phyloP scores from a whole-genome alignment of 106 monocot genomes.

The Dioscorea dumetorum region DNA sequence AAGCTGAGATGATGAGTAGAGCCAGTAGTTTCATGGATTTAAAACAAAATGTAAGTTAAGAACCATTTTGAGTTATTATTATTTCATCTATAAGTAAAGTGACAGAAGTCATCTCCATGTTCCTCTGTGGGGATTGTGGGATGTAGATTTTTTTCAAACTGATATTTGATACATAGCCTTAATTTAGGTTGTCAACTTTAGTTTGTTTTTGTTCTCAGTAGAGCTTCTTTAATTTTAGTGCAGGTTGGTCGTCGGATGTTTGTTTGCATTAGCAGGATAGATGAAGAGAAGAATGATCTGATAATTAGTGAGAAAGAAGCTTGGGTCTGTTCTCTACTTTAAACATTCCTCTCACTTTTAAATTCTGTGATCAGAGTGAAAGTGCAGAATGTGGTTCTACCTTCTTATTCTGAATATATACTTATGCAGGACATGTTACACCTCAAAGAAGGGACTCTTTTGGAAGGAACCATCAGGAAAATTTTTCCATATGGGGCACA shows the following conservation, averaged over 20 bases:
- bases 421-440: slow-evolving; percentile 54
- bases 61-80: too few species aligned
- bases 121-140: background rate
- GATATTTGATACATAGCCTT: background rate
- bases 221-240: slow-evolving; percentile 9
- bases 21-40: slow-evolving; percentile 67
- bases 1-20: slow-evolving; percentile 83
- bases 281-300: slow-evolving; percentile 73
- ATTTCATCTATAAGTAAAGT: too few species aligned
- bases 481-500: slow-evolving; percentile 87
- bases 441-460: slow-evolving; percentile 86
- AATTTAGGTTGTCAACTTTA: background rate
- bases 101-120: too few species aligned
- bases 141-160: background rate
- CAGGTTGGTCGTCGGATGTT: slow-evolving; percentile 65
- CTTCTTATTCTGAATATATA: background rate
- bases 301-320: slow-evolving; percentile 94
- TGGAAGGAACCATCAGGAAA: slow-evolving; percentile 74
- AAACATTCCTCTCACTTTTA: background rate
- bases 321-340: slow-evolving; percentile 49
- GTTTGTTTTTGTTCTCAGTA: background rate
- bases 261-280: slow-evolving; percentile 63
- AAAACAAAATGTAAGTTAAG: slow-evolving; percentile 67
- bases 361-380: background rate
- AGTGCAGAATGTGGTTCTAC: background rate